These are phyloP conservation scores for Curvularia sp. DNA, from an alignment of 2,329 filamentous ascomycete species.

Conservation along the genomic window DNA sequence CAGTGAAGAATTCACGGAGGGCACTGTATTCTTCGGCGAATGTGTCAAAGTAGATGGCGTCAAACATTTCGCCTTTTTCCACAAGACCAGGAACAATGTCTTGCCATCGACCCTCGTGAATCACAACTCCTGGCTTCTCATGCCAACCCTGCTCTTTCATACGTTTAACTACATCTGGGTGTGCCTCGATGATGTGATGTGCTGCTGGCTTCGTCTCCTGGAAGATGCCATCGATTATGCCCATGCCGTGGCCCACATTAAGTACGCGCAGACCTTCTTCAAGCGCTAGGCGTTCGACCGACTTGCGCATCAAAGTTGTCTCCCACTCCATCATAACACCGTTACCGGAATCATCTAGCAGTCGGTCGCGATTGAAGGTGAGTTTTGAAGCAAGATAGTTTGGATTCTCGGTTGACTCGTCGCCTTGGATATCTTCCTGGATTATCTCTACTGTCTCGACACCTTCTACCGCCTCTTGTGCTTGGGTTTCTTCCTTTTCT, in stretches of 20 bases:
- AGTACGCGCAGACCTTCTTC: slow-evolving; percentile 53
- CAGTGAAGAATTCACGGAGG: slow-evolving; percentile 84
- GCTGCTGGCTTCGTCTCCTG: slow-evolving; percentile 53
- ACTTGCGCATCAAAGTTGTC: slow-evolving; percentile 56
- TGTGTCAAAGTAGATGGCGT: slow-evolving; percentile 88
- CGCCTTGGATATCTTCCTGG: slow-evolving; percentile 31
- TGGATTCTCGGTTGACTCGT: slow-evolving; percentile 53
- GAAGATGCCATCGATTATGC: slow-evolving; percentile 58
- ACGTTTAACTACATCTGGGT: slow-evolving; percentile 55
- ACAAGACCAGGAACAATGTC: slow-evolving; percentile 56
- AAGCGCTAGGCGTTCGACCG: slow-evolving; percentile 53
- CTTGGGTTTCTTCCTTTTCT: slow-evolving; percentile 48
- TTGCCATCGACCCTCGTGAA: slow-evolving; percentile 60
- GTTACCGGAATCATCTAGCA: slow-evolving; percentile 58
- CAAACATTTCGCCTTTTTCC: slow-evolving; percentile 53
- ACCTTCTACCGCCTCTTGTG: slow-evolving; percentile 34
- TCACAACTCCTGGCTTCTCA: slow-evolving; percentile 56
- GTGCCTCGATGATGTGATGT: slow-evolving; percentile 61
- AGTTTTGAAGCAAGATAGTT: slow-evolving; percentile 58
- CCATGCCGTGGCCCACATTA: slow-evolving; percentile 61
- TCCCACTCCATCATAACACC: slow-evolving; percentile 64
- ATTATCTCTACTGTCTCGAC: slow-evolving; percentile 38
- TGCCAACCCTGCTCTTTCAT: slow-evolving; percentile 58
- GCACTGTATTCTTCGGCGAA: slow-evolving; percentile 93
- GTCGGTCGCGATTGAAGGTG: slow-evolving; percentile 55